Percentiles rank a stretch among this genome's conserved stretches.
Conservation (phyloP, 164 flowering plant species). For the Vitis riparia region DNA sequence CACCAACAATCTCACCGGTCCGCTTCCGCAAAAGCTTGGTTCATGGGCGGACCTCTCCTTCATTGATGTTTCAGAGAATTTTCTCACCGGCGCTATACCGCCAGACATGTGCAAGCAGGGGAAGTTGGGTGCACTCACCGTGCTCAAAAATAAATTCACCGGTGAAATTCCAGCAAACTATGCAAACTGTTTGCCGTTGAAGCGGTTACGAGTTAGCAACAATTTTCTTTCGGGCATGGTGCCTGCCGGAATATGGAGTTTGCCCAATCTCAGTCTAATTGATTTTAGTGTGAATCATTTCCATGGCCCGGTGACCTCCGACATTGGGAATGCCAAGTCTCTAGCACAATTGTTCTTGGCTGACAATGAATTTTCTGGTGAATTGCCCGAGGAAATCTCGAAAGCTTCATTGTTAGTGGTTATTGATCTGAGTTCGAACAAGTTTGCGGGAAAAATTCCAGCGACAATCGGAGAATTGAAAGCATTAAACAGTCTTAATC, state of each 20-base stretch:
- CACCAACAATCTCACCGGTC: slow-evolving; percentile 37
- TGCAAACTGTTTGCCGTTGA: slow-evolving; percentile 37
- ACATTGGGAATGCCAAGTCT: slow-evolving; percentile 30
- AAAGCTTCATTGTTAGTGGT: slow-evolving; percentile 27
- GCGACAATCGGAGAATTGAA: slow-evolving; percentile 25
- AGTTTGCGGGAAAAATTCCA: slow-evolving; percentile 33
- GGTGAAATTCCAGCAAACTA: slow-evolving; percentile 46
- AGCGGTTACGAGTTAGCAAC: slow-evolving; percentile 38
- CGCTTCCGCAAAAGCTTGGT: slow-evolving; percentile 34
- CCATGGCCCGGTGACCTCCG: slow-evolving; percentile 29
- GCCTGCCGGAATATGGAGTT: slow-evolving; percentile 51
- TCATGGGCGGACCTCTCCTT: slow-evolving; percentile 27
- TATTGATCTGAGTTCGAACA: slow-evolving; percentile 24
- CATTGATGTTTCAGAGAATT: slow-evolving; percentile 47
- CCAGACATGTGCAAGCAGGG: slow-evolving; percentile 49
- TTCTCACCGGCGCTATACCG: slow-evolving; percentile 35
- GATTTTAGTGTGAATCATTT: slow-evolving; percentile 38
- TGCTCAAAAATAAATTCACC: slow-evolving; percentile 40
- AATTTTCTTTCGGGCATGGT: slow-evolving; percentile 51
- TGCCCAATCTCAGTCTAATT: slow-evolving; percentile 38
- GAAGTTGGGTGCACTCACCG: slow-evolving; percentile 22
- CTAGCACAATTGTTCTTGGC: slow-evolving; percentile 20
- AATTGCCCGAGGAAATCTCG: slow-evolving; percentile 26
- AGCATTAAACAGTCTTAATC: slow-evolving; percentile 20
- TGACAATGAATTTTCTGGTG: slow-evolving; percentile 33